phyloP scores from a whole-genome alignment of 495 filamentous ascomycete species.

The Glonium stellatum region DNA sequence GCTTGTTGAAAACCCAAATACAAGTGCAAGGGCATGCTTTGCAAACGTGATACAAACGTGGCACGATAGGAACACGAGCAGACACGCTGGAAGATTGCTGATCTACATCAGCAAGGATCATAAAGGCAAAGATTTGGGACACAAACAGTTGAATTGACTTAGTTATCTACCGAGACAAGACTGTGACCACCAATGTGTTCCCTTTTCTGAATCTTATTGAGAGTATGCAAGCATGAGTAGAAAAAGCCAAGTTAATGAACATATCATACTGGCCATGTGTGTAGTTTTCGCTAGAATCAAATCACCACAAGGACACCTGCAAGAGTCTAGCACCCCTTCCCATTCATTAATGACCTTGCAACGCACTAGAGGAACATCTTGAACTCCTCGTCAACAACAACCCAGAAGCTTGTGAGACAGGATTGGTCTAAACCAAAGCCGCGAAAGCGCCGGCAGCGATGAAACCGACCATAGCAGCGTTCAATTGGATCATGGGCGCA shows the following conservation, averaged over 20 bases:
- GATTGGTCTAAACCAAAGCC: not conserved
- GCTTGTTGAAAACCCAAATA: not conserved
- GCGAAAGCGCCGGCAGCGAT: not conserved
- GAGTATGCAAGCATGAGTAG: not conserved
- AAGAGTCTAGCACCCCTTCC: not conserved
- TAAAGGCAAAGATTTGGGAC: not conserved
- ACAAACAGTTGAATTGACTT: constrained; percentile 1
- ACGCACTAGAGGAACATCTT: not conserved
- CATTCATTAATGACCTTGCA: not conserved
- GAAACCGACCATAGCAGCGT: not conserved
- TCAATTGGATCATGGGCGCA: not conserved
- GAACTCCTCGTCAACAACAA: not conserved
- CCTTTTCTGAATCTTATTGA: not conserved
- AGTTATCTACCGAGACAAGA: constrained; percentile 1
- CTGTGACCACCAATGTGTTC: constrained; percentile 2
- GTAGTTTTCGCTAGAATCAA: not conserved
- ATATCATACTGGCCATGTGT: not conserved
- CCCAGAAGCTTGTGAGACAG: too few species aligned
- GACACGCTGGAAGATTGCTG: not conserved
- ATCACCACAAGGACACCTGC: not conserved
- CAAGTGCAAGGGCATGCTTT: not conserved
- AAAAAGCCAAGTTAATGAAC: not conserved
- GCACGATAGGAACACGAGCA: not conserved
- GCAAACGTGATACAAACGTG: not conserved
- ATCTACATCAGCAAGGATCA: not conserved